Conservation (phyloP, 192 early-diverging fungal species). For the Coemansia nantahalensis region DNA sequence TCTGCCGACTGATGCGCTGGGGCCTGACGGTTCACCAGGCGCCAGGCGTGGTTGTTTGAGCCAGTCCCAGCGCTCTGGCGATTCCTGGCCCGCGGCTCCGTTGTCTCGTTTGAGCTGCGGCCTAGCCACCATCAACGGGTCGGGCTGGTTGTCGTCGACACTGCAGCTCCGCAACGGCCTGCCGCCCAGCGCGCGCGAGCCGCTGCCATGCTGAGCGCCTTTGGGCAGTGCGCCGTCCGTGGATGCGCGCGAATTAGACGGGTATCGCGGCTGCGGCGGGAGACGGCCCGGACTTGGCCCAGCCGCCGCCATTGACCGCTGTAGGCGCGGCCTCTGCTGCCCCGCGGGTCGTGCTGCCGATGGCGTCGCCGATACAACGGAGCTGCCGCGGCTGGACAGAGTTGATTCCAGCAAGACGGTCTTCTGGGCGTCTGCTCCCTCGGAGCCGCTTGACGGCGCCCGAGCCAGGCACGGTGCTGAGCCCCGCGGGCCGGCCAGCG, state of each 20-base stretch:
- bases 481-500: too few species aligned
- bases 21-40: neutral
- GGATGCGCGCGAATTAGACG: neutral
- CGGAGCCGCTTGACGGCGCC: too few species aligned
- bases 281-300: neutral
- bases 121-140: conserved; percentile 1
- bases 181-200: conserved; percentile 2
- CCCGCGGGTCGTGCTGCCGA: too few species aligned
- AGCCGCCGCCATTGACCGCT: neutral
- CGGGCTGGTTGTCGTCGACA: conserved; percentile 11
- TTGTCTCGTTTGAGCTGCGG: neutral
- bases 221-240: too few species aligned
- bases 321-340: too few species aligned
- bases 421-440: too few species aligned
- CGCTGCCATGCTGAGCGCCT: neutral
- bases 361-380: too few species aligned
- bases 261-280: conserved; percentile 19
- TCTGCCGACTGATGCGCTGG: too few species aligned
- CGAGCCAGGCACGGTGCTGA: neutral
- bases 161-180: conserved; percentile 8
- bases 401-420: too few species aligned
- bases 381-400: too few species aligned
- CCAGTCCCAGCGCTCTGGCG: neutral
- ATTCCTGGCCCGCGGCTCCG: neutral
- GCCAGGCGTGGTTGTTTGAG: neutral